Evolutionary conservation across 2,329 filamentous ascomycete genomes (phyloP).

Genomic region (Achaetomium macrosporum): DNA sequence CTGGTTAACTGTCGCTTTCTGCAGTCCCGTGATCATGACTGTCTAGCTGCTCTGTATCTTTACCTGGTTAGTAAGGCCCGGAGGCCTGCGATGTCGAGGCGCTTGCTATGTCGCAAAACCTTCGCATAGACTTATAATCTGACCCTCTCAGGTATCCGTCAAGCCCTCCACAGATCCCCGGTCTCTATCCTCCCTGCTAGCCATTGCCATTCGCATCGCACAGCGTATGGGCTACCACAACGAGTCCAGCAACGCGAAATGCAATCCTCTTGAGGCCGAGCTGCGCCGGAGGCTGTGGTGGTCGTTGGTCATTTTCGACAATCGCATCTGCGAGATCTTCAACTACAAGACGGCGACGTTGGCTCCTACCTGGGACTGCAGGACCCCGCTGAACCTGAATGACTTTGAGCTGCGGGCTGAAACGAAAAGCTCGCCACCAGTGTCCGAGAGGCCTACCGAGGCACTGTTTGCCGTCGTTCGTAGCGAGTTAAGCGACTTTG

Average conservation of each 20-base stretch:
- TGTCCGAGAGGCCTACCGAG: conserved; percentile 33
- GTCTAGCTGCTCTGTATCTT: conserved; percentile 51
- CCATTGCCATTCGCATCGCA: conserved; percentile 51
- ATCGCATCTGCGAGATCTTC: conserved; percentile 48
- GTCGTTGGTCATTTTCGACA: conserved; percentile 52
- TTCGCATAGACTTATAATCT: background rate
- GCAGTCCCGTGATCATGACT: conserved; percentile 43
- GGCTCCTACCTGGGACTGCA: conserved; percentile 38
- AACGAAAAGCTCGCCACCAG: conserved; percentile 31
- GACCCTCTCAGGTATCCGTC: conserved; percentile 40
- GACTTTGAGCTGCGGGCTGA: conserved; percentile 41
- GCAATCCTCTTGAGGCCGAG: conserved; percentile 45
- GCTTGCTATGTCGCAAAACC: background rate
- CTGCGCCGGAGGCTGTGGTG: conserved; percentile 59
- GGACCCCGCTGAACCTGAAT: conserved; percentile 38
- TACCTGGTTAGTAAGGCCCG: conserved; percentile 43
- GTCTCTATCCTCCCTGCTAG: conserved; percentile 47
- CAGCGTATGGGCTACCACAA: conserved; percentile 50
- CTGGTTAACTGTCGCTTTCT: conserved; percentile 47
- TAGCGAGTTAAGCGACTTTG: conserved; percentile 35
- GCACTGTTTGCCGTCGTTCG: conserved; percentile 38
- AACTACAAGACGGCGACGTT: conserved; percentile 31
- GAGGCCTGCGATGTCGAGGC: background rate
- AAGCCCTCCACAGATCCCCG: conserved; percentile 39
- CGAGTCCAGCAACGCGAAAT: conserved; percentile 34